These are phyloP conservation scores for Sugiyamaella grinbergsii DNA, from an alignment of 1,139 yeast species.

Conservation along the genomic window DNA sequence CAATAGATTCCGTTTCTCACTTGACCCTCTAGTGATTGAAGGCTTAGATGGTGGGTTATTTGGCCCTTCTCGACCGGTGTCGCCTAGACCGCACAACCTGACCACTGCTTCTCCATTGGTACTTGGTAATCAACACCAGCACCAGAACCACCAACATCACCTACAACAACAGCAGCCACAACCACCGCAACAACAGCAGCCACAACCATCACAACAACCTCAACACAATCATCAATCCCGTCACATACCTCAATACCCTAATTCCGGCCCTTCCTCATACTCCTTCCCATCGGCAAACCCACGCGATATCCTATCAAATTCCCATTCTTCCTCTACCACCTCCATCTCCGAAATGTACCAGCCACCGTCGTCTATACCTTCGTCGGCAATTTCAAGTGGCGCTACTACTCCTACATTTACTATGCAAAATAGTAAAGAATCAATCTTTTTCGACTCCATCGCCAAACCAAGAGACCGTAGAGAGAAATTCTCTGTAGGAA, in stretches of 20 bases:
- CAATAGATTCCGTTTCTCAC: constrained; percentile 38
- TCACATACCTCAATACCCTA: not conserved
- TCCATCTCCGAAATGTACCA: constrained; percentile 25
- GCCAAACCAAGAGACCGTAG: constrained; percentile 19
- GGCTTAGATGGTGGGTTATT: constrained; percentile 38
- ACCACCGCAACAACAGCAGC: constrained; percentile 8
- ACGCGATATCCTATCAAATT: constrained; percentile 19
- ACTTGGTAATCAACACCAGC: constrained; percentile 5
- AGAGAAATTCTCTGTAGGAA: constrained; percentile 20
- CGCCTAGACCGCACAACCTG: constrained; percentile 19
- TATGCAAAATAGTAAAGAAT: constrained; percentile 18
- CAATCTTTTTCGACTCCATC: constrained; percentile 21
- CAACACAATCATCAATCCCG: constrained; percentile 11
- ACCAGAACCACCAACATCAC: constrained; percentile 11
- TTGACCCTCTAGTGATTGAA: constrained; percentile 42
- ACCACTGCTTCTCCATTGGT: constrained; percentile 20
- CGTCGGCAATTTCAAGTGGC: constrained; percentile 21
- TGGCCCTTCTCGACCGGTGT: constrained; percentile 26
- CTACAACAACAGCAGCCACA: too few relatives aligned
- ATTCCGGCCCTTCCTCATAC: constrained; percentile 4
- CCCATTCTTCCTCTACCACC: constrained; percentile 23
- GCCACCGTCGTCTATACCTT: constrained; percentile 21
- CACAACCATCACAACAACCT: constrained; percentile 19
- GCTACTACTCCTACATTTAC: constrained; percentile 24
- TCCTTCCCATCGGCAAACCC: constrained; percentile 17